Evolutionary conservation across 768 basidiomycete species (phyloP).

Genomic region (Chalciporus piperatus): DNA sequence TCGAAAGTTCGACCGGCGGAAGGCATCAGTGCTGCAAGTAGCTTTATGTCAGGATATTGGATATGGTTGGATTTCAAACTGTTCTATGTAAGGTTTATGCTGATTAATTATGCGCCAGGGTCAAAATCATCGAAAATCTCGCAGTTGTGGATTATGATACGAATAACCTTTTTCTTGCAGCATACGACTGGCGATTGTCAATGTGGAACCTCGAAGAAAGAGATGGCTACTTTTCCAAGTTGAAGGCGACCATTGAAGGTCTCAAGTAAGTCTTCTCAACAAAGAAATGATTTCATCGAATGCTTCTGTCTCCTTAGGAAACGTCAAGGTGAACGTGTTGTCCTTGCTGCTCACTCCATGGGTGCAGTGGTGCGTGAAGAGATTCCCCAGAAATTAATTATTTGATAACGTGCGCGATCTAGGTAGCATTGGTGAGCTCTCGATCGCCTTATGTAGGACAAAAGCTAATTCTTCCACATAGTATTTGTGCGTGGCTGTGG

Average conservation of each 20-base stretch:
- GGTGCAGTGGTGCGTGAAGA: constrained; percentile 61
- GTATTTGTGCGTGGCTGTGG: constrained; percentile 73
- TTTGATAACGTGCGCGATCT: constrained; percentile 43
- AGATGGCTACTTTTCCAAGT: constrained; percentile 82
- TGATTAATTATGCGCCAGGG: constrained; percentile 42
- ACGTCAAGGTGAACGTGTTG: constrained; percentile 73
- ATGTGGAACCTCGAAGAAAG: constrained; percentile 90
- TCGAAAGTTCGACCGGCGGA: constrained; percentile 89
- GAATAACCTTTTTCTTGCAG: constrained; percentile 78
- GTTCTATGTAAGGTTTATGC: neutral
- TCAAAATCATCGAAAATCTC: constrained; percentile 91
- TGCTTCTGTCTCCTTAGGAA: constrained; percentile 37
- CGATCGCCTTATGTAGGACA: neutral
- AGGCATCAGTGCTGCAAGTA: constrained; percentile 87
- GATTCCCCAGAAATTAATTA: neutral
- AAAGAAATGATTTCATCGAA: neutral
- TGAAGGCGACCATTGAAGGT: constrained; percentile 80
- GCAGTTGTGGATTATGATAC: constrained; percentile 92
- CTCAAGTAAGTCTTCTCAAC: constrained; percentile 49
- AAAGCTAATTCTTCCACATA: constrained; percentile 28
- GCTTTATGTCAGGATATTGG: constrained; percentile 91
- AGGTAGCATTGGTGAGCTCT: constrained; percentile 46
- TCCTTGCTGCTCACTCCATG: constrained; percentile 86
- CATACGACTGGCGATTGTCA: constrained; percentile 90
- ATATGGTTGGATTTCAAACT: constrained; percentile 58